Evolutionary conservation across 768 basidiomycete genomes (phyloP), one percentile per base, ranked within the genome.

Genomic region (Lyophyllum decastes): DNA sequence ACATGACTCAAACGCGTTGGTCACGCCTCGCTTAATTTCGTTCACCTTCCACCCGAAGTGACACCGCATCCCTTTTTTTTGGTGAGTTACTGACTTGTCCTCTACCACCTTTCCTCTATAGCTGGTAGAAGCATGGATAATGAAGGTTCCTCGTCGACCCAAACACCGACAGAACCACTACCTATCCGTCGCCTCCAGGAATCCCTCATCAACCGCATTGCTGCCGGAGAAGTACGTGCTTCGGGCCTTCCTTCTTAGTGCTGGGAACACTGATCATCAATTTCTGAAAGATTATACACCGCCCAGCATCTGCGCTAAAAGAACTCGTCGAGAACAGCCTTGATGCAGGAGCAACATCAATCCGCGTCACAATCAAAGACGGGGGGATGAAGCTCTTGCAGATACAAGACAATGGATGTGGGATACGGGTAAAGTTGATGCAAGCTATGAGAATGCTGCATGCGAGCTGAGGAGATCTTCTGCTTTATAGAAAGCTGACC

Each of bases 341-440:
- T n/a, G 97, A 99, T 74, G 97, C 97, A 0, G 89, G 92, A 0
- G 78, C 93, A 22, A 95, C 91, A 0, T 86, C 86, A 0, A 94
- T 98, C 68, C 87, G 89, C 35, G 78, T 98, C 52, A 92, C 87
- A 0, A 81, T 95, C 63, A 98, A 97, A 72, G 96, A 99, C 61
- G 97, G 96, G 1, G 97, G 97, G 3, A 76, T 98, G 78, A 98
- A 96, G 70, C 76, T 95, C 16, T 81, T 98, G 35, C 94, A 97
- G 73, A 95, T 98, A 52, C 92, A 95, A 66, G 97, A 99, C 68
- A 97, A 99, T 68, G 96, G 97, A 0, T 92, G 86, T 72, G 97
- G 96, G 2, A 98, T 98, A 66, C 83, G 90, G 47, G 95, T 94
- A 65, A 67, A 75, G 27, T 26, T 21, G 24, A 33, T 24, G 40